Percentiles rank a stretch among this genome's conserved stretches.
phyloP scores from a whole-genome alignment of 2,329 filamentous ascomycete genomes.

The Madurella fahalii region DNA sequence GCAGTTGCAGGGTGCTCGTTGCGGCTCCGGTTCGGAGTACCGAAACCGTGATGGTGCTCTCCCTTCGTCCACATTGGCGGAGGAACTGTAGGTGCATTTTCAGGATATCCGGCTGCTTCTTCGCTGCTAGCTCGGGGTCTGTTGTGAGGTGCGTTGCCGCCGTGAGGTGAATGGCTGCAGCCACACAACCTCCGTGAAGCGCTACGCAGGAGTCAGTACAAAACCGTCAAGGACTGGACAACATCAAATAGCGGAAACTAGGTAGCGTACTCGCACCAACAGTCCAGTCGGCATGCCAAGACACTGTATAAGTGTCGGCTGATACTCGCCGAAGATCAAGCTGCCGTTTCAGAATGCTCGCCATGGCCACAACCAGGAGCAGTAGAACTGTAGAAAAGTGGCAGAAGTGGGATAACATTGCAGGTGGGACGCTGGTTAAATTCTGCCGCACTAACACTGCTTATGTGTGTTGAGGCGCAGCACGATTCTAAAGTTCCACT shows the following conservation, averaged over 20 bases:
- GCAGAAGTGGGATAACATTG: neutral
- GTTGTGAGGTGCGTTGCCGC: conserved; percentile 23
- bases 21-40: conserved; percentile 22
- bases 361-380: neutral
- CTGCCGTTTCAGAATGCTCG: conserved; percentile 20
- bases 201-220: conserved; percentile 7
- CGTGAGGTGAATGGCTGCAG: conserved; percentile 25
- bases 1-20: conserved; percentile 24
- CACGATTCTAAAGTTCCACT: too few species aligned
- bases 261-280: conserved; percentile 18
- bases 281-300: conserved; percentile 25
- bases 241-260: neutral
- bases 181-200: conserved; percentile 25
- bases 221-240: neutral
- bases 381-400: neutral
- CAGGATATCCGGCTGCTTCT: conserved; percentile 26
- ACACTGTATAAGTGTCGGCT: conserved; percentile 17
- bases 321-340: conserved; percentile 18
- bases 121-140: conserved; percentile 3
- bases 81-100: conserved; percentile 30
- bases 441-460: too few species aligned
- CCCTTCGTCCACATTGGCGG: conserved; percentile 19
- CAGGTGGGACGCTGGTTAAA: too few species aligned
- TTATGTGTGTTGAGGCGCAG: too few species aligned
- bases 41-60: conserved; percentile 23